Percentiles rank a stretch among this genome's conserved stretches.
Conservation (phyloP, 129 eudicot species). For the Flaveria ramosissima region DNA sequence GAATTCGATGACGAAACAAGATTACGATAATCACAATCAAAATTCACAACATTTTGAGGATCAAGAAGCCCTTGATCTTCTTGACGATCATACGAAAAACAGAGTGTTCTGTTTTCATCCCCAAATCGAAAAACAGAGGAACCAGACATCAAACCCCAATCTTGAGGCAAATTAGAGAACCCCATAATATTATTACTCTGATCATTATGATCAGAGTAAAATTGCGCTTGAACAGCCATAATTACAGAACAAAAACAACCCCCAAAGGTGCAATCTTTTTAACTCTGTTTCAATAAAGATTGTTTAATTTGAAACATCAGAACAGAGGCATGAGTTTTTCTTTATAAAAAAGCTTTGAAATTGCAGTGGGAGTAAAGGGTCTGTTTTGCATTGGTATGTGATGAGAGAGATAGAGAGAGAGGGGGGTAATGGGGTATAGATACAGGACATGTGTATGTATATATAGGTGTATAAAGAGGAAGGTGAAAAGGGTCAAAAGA, state of each 20-base stretch:
- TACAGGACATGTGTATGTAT: not conserved
- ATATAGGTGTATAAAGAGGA: not conserved
- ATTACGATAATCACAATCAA: constrained; percentile 18
- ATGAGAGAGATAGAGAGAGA: constrained; percentile 5
- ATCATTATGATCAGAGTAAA: constrained; percentile 31
- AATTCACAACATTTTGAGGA: constrained; percentile 9
- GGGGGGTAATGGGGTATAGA: not conserved
- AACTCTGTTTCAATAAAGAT: constrained; percentile 21
- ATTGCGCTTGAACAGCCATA: constrained; percentile 47
- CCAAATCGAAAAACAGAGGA: constrained; percentile 32
- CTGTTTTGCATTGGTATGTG: constrained; percentile 25
- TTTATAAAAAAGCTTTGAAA: constrained; percentile 20
- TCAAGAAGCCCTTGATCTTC: constrained; percentile 26
- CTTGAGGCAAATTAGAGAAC: constrained; percentile 25
- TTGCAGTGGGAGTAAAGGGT: constrained; percentile 35
- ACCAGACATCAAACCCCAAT: constrained; percentile 28
- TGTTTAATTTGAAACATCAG: constrained; percentile 34
- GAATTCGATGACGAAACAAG: constrained; percentile 30
- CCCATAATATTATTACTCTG: constrained; percentile 7
- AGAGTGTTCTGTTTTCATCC: constrained; percentile 23
- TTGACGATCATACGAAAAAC: not conserved
- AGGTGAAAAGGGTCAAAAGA: constrained; percentile 9
- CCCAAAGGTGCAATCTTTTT: constrained; percentile 38
- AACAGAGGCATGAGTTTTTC: constrained; percentile 41
- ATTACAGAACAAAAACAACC: not conserved